These are phyloP conservation scores for Vanrija humicola DNA, from an alignment of 1,284 basidiomycete species.

Conservation along the genomic window DNA sequence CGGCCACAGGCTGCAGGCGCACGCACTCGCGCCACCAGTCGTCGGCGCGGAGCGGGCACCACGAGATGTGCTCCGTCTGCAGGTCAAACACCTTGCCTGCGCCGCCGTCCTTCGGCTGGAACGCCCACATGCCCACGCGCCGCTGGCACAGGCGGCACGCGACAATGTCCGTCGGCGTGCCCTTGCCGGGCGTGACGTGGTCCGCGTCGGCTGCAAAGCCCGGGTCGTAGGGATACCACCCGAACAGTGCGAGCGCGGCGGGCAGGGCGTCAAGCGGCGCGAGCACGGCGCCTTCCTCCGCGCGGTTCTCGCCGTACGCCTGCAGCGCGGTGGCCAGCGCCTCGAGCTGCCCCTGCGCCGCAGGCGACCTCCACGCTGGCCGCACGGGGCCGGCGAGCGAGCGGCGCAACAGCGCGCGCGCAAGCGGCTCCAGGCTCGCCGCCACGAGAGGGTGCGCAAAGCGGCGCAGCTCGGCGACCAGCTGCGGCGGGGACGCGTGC, in stretches of 20 bases:
- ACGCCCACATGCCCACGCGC: conserved; percentile 37
- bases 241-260: conserved; percentile 30
- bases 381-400: conserved; percentile 5
- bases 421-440: conserved; percentile 21
- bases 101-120: conserved; percentile 2
- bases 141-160: conserved; percentile 34
- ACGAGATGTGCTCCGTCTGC: conserved; percentile 27
- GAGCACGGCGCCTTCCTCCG: neutral
- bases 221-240: conserved; percentile 39
- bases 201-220: conserved; percentile 4
- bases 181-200: neutral
- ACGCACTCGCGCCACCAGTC: conserved; percentile 21
- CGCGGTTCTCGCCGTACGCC: neutral
- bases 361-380: conserved; percentile 3
- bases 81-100: conserved; percentile 23
- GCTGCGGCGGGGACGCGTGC: neutral
- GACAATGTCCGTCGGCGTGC: conserved; percentile 29
- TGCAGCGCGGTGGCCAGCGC: conserved; percentile 1
- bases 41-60: conserved; percentile 36
- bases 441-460: conserved; percentile 27
- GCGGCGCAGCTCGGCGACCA: conserved; percentile 19
- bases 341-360: conserved; percentile 1
- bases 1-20: conserved; percentile 1
- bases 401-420: conserved; percentile 18
- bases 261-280: conserved; percentile 8